Base-by-base conservation (phyloP, 768 basidiomycete genomes). In the Coprinopsis marcescibilis region DNA sequence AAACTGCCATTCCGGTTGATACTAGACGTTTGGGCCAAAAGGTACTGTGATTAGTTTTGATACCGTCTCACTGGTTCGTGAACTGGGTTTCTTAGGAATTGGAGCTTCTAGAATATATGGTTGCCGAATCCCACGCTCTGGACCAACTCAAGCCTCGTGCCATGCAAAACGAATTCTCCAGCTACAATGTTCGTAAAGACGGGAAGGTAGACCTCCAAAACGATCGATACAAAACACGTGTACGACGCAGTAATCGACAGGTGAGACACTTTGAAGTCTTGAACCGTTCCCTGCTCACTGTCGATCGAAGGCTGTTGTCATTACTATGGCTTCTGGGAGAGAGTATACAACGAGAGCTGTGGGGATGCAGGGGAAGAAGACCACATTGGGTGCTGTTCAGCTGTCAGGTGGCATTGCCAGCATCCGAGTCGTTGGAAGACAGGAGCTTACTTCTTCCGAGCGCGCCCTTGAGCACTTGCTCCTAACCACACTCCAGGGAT, bases 341-440 rank as follows among this genome's bases (percentile, higher is more conserved):
- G 56, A 62, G 27, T 58, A 64, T 40, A 43, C 51, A 4, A 72
- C 70, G 10, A 57, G 57, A 6, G 64, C 67, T n/a, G 45, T 53
- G 4, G 49, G 57, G 2, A 53, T 56, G 2, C 48, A 61, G 27
- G 74, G 73, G 7, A 66, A 64, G 47, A 54, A 45, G 19, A 74
- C 72, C 2, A 63, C 56, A 3, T 60, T 75, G 25, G 49, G 48
- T 40, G 6, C 36, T 51, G 5, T 52, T 45, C 20, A 43, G 41
- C 6, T 53, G 63, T 60, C 3, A 52, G 54, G 29, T 56, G 24
- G n/a, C 14, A 19, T 43, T 17, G 14, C 24, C 4, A 19, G 53
- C 30, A 60, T 76, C n/a, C 64, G 61, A 12, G 65, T 75, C 13
- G 48, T 71, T 11, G 76, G 76, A 1, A 60, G 66, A 11, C 69